Conservation (phyloP, 2,329 filamentous ascomycete genomes). For the Colletotrichum chrysophilum region DNA sequence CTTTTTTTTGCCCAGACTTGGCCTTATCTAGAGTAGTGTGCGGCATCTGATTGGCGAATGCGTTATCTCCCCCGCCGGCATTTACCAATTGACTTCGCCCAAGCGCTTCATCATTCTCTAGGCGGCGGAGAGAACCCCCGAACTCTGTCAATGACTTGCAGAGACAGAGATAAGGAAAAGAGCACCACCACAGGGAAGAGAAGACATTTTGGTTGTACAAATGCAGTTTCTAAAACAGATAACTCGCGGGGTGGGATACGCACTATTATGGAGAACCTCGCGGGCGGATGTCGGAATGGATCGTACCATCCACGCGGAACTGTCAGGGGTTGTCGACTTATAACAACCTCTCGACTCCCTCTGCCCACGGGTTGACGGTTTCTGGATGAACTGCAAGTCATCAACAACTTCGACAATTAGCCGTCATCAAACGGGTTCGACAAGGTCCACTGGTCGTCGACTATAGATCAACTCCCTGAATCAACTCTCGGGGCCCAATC, state of each 20-base stretch:
- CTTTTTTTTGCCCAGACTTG: not conserved
- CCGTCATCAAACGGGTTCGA: not conserved
- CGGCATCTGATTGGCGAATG: not conserved
- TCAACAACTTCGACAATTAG: not conserved
- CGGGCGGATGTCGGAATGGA: conserved; percentile 6
- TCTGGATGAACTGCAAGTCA: not conserved
- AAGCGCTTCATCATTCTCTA: not conserved
- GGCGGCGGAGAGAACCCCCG: not conserved
- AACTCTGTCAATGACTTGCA: not conserved
- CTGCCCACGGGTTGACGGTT: not conserved
- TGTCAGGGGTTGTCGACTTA: not conserved
- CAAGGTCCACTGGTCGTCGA: not conserved
- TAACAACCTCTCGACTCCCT: not conserved
- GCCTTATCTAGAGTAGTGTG: not conserved
- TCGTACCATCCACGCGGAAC: conserved; percentile 13
- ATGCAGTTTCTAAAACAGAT: conserved; percentile 19
- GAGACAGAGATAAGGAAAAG: not conserved
- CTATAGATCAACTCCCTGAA: not conserved
- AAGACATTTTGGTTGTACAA: not conserved
- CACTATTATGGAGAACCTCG: not conserved
- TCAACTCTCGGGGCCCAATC: not conserved
- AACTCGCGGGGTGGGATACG: not conserved
- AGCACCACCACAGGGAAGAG: not conserved
- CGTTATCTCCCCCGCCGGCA: conserved; percentile 18
- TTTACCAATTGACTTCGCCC: conserved; percentile 14